Conservation (phyloP, 208 protist species). For the Giardia duodenalis region DNA sequence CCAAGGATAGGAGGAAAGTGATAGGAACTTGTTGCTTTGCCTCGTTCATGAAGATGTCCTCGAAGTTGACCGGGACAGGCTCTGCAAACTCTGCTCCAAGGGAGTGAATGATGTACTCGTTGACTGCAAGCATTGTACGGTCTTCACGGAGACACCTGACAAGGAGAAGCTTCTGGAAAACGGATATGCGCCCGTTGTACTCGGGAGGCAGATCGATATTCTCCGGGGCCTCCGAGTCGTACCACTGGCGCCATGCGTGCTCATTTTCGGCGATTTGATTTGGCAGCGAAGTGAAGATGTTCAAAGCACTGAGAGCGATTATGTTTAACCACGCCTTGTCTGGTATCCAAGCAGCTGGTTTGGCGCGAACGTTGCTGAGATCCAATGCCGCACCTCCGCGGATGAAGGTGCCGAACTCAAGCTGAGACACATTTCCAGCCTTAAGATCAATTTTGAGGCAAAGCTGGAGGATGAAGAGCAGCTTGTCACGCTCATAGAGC, state of each 20-base stretch:
- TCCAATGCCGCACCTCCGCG: conserved; percentile 75
- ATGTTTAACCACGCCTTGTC: conserved; percentile 82
- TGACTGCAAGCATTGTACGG: conserved; percentile 71
- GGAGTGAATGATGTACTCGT: conserved; percentile 65
- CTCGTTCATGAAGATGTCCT: conserved; percentile 60
- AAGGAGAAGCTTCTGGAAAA: conserved; percentile 75
- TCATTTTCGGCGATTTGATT: conserved; percentile 67
- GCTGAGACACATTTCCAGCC: conserved; percentile 53
- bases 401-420: conserved; percentile 68
- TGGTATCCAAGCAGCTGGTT: conserved; percentile 75
- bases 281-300: conserved; percentile 73
- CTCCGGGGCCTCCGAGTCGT: conserved; percentile 73
- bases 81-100: conserved; percentile 75
- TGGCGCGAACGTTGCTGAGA: conserved; percentile 46
- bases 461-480: conserved; percentile 79
- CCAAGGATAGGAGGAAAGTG: conserved; percentile 79
- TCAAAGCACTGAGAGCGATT: conserved; percentile 55
- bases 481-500: conserved; percentile 85
- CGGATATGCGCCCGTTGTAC: conserved; percentile 64
- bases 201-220: conserved; percentile 55
- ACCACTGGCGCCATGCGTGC: neutral
- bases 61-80: conserved; percentile 64
- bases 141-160: conserved; percentile 76
- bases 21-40: conserved; percentile 67
- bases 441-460: conserved; percentile 82